Base-by-base conservation (phyloP, 2,329 filamentous ascomycete genomes). In the Pseudocercospora fijiensis region DNA sequence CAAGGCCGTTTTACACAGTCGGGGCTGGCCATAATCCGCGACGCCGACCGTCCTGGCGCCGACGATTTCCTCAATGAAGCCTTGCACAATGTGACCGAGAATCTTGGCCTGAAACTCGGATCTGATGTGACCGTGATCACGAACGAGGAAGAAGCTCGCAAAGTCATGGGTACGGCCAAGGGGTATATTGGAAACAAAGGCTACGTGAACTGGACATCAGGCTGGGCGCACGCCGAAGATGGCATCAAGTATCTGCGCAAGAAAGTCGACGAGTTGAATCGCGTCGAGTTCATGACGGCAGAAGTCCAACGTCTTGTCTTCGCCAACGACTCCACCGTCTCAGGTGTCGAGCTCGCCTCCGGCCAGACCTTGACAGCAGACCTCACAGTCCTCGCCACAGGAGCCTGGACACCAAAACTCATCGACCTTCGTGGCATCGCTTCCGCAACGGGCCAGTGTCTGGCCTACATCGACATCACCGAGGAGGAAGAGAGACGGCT, bases 341-440 rank as follows among this genome's bases (percentile, higher is more conserved):
- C 82, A 0, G 90, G 90, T 33, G 90, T 81, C 22, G 81, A 78
- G n/a, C 77, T 90, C 10, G 71, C 72, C 1, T 78, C 84, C 65
- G 83, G 82, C 1, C 76, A 76, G 6, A 78, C 74, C 9, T 67
- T 91, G 6, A 78, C 77, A 3, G 90, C 90, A 1, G 90, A 91
- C 63, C 82, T 96, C 7, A 88, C 90, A 33, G 82, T 97, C 61
- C 83, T 96, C 2, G 92, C 94, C 0, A 88, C 92, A 0, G 94
- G 94, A 16, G 92, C 94, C 4, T 98, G 94, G 93, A 91, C 90
- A 1, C 85, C 88, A 2, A 83, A 85, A 1, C 82, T 97, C 22
- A 79, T 97, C 61, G 90, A 96, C 76, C 81, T 97, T 0, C 82
- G 88, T 53, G 91, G 91, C 26, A 85, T 90, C 51, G 88, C 88